Evolutionary conservation across 2,329 filamentous ascomycete species (phyloP), one percentile per base, ranked within the genome.

Genomic region (Ophiocordyceps camponoti-rufipedis): DNA sequence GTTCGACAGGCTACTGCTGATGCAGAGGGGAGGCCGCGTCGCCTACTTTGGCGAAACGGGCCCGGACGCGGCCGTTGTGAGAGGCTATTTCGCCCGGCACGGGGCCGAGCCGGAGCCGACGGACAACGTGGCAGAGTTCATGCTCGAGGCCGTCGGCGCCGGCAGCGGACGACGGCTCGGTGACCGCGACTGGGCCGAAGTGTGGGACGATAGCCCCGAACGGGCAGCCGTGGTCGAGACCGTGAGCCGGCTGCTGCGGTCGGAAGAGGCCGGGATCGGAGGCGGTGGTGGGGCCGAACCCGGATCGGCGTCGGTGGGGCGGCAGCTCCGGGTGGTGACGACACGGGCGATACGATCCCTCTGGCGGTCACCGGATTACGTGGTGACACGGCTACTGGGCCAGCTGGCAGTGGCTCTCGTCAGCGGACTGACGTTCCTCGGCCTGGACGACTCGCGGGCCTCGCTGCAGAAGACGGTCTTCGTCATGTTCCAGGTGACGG

Each of bases 11-110:
- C 71, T 94, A 2, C 66, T 94, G 5, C 70, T 94, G 3, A 71
- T 94, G 2, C 78, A 89, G 61, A 72, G 75, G 39, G 86, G 86
- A 48, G 86, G 86, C 4, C 73, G 80, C 46, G 84, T 82, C 42
- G 84, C 93, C 44, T 94, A 94, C 65, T 89, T 91, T 55, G 85
- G 85, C 18, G 80, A 88, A 48, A 82, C 94, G 41, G 86, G 86
- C 43, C 70, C 77, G 44, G 84, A 91, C 47, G 85, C 84, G 0
- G 64, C 69, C 31, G 67, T 78, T 18, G 65, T 94, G n/a, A 74
- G 86, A 38, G 70, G 74, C 18, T 80, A 80, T 49, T 68, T 80
- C 31, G 64, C 64, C 48, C 64, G 67, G 13, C 67, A 80, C 45
- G 81, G 80, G 2, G 80, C 80, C 10, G 68, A 75, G 46, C 70